A percentile compares a stretch with the other conserved stretches of the same genome.
These are phyloP conservation scores for Selenicereus undatus DNA, from an alignment of 148 eudicot species.

Conservation along the genomic window DNA sequence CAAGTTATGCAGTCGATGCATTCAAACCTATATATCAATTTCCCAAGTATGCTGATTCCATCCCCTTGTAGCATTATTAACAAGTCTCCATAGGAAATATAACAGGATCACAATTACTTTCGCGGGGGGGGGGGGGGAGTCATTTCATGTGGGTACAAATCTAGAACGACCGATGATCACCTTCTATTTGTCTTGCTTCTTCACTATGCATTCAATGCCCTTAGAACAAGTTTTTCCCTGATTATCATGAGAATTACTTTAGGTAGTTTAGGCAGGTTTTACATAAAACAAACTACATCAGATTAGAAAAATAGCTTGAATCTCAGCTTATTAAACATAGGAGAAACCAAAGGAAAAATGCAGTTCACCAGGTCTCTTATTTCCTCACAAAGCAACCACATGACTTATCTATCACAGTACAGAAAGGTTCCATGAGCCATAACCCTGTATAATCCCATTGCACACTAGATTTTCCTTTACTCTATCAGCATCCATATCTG, in stretches of 20 bases:
- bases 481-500: neutral
- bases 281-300: too few relatives aligned
- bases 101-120: too few relatives aligned
- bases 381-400: neutral
- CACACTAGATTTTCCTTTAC: neutral
- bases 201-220: neutral
- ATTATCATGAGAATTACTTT: neutral
- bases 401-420: neutral
- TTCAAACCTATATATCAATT: too few relatives aligned
- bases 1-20: too few relatives aligned
- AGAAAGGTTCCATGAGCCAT: neutral
- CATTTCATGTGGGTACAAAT: too few relatives aligned
- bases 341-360: neutral
- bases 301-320: too few relatives aligned
- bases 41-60: too few relatives aligned
- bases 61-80: too few relatives aligned
- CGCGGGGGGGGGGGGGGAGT: too few relatives aligned
- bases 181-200: neutral
- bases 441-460: neutral
- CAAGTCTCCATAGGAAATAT: too few relatives aligned
- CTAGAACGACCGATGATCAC: too few relatives aligned
- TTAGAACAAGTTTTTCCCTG: neutral
- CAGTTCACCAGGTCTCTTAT: neutral
- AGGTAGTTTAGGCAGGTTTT: neutral
- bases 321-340: neutral